Evolutionary conservation across 192 early-diverging fungal species (phyloP).

Genomic region (Backusella tuberculispora): DNA sequence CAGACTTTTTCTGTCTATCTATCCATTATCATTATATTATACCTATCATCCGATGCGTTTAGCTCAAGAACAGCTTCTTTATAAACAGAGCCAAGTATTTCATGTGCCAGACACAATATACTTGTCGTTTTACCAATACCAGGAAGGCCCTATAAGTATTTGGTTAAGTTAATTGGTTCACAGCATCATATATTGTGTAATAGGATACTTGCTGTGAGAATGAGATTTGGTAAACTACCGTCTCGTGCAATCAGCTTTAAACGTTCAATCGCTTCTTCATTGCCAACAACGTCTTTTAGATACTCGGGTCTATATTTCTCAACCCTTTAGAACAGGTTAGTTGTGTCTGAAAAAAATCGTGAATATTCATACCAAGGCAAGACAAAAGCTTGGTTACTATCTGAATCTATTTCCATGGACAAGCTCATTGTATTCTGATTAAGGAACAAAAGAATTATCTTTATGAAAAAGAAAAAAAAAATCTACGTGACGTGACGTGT

Average conservation of each 20-base stretch:
- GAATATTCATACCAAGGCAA: conserved; percentile 28
- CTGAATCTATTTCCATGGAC: conserved; percentile 26
- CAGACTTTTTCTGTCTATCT: background rate
- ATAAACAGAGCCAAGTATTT: conserved; percentile 80
- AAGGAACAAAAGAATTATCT: background rate
- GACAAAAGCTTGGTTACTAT: conserved; percentile 3
- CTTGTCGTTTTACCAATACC: conserved; percentile 99
- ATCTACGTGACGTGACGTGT: background rate
- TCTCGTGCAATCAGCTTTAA: conserved; percentile 84
- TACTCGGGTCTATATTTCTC: conserved; percentile 92
- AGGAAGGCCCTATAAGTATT: conserved; percentile 71
- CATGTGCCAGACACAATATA: conserved; percentile 90
- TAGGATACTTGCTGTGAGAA: conserved; percentile 69
- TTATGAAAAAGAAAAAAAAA: background rate
- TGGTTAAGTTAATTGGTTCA: background rate
- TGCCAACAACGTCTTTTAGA: conserved; percentile 92
- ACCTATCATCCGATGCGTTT: conserved; percentile 99
- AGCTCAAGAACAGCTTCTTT: conserved; percentile 96
- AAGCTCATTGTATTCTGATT: background rate
- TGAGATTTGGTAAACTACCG: conserved; percentile 96
- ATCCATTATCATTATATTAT: conserved; percentile 4
- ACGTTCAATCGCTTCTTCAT: conserved; percentile 87
- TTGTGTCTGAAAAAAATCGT: conserved; percentile 6
- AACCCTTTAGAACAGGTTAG: conserved; percentile 57
- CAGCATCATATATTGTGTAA: background rate